Evolutionary conservation across 108 stramenopile species (phyloP).

Genomic region (Discostella stelligeroides): DNA sequence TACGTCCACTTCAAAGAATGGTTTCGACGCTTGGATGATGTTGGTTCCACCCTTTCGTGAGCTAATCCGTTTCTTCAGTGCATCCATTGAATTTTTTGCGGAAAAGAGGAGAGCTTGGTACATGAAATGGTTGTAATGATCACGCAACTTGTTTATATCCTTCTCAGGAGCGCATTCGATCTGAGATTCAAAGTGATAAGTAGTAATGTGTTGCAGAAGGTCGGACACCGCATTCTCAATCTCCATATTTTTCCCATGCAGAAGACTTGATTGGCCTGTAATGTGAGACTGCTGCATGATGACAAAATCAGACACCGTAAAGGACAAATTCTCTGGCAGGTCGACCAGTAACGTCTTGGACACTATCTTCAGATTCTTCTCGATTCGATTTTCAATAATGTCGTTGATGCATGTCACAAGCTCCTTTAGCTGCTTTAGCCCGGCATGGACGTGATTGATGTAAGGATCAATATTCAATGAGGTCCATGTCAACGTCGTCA

Average conservation of each 20-base stretch:
- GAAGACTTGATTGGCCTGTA: slow-evolving; percentile 56
- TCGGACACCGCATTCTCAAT: slow-evolving; percentile 89
- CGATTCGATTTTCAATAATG: slow-evolving; percentile 91
- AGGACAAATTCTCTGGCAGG: slow-evolving; percentile 79
- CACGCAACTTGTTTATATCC: slow-evolving; percentile 75
- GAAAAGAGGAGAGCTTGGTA: slow-evolving; percentile 88
- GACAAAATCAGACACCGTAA: slow-evolving; percentile 92
- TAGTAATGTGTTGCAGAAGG: slow-evolving; percentile 68
- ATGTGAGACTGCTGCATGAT: slow-evolving; percentile 85
- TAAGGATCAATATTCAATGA: slow-evolving; percentile 94
- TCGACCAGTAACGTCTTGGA: slow-evolving; percentile 86
- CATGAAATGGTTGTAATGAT: slow-evolving; percentile 94
- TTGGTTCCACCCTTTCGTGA: slow-evolving; percentile 57
- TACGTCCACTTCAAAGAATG: slow-evolving; percentile 92
- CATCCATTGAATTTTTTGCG: slow-evolving; percentile 89
- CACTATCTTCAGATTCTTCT: slow-evolving; percentile 89
- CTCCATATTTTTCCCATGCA: slow-evolving; percentile 91
- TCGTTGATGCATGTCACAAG: slow-evolving; percentile 89
- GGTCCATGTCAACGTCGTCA: slow-evolving; percentile 94
- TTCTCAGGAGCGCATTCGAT: slow-evolving; percentile 66
- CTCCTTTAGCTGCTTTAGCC: slow-evolving; percentile 82
- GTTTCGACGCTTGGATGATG: slow-evolving; percentile 55
- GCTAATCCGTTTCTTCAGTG: slow-evolving; percentile 84
- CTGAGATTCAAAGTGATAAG: slow-evolving; percentile 74
- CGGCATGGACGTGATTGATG: slow-evolving; percentile 73